Evolutionary conservation across 2,329 filamentous ascomycete species (phyloP), one percentile per base, ranked within the genome.

Genomic region (Juglanconis sp.): DNA sequence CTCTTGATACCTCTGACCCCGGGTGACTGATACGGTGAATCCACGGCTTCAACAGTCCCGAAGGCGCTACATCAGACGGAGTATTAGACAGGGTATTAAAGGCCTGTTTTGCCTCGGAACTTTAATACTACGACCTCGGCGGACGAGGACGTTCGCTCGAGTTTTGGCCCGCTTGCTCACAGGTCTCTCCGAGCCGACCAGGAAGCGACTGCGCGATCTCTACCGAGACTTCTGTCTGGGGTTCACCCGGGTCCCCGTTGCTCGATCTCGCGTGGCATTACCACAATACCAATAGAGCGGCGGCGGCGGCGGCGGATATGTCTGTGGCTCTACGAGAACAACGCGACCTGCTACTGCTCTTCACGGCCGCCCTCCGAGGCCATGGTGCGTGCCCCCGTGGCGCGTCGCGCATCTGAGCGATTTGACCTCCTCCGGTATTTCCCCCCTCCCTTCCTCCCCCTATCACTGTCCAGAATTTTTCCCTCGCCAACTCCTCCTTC

Each of bases 351-450:
- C 15, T 70, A 64, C 36, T 46, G 61, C 1, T 30, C 46, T 17
- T 51, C 32, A 40, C 38, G 38, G 38, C 69, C 71, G 2, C 58
- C 63, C 1, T 73, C 65, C 51, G 61, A 69, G 34, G 36, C 31
- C 1, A 73, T 73, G 70, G 70, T n/a, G 69, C 1, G 68, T 72
- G 4, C 65, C 69, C 1, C 68, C 71, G 65, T 73, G 71, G 72
- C 64, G 69, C 15, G 70, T 73, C 1, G 65, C 69, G 5, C 72
- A 73, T 49, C 64, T 73, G 7, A 71, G 68, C 42, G 71, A 73
- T 63, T n/a, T n/a, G n/a, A n/a, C n/a, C n/a, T n/a, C n/a, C n/a
- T n/a, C n/a, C n/a, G n/a, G n/a, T n/a, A n/a, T n/a, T n/a, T n/a
- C n/a, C n/a, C n/a, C n/a, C n/a, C n/a, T n/a, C n/a, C n/a, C n/a